Conservation (phyloP, 768 basidiomycete genomes). For the Amanita subjunquillea region DNA sequence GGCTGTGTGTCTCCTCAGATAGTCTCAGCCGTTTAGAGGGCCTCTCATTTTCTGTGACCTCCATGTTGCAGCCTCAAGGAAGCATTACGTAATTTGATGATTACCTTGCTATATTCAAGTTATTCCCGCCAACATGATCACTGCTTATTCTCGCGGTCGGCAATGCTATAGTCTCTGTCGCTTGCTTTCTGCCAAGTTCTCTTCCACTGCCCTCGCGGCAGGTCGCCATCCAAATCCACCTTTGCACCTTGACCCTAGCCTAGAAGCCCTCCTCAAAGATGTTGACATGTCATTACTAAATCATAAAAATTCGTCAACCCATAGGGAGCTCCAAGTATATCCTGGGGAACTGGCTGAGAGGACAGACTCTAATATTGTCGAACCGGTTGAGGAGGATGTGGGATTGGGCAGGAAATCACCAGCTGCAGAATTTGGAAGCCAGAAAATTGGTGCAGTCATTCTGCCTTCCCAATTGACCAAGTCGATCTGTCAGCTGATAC, state of each 20-base stretch:
- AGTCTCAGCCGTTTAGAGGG: conserved; percentile 1
- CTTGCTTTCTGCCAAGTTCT: background rate
- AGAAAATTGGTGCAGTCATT: conserved; percentile 58
- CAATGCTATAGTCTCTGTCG: background rate
- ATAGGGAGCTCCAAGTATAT: conserved; percentile 48
- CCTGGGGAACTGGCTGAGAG: conserved; percentile 17
- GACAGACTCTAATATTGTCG: conserved; percentile 15
- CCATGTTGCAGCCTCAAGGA: background rate
- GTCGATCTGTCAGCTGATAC: conserved; percentile 57
- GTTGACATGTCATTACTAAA: conserved; percentile 55
- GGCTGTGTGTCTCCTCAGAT: conserved; percentile 10
- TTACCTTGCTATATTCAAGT: too few relatives aligned
- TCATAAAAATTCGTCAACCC: conserved; percentile 17
- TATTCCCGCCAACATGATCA: background rate
- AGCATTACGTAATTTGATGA: background rate
- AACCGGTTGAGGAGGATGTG: conserved; percentile 17
- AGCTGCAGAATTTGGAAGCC: conserved; percentile 73
- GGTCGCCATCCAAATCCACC: conserved; percentile 45
- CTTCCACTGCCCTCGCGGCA: conserved; percentile 20
- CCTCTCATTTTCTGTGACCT: background rate
- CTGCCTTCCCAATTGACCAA: conserved; percentile 64
- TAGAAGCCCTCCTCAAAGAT: conserved; percentile 53
- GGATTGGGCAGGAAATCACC: conserved; percentile 53
- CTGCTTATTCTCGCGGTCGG: background rate
- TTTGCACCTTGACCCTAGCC: conserved; percentile 55